A percentile compares a stretch with the other conserved stretches of the same genome.
Evolutionary conservation across 176 grass and related monocot species (phyloP).

Genomic region (bread wheat (Triticum aestivum)): IWGSC_CS_RefSeq_v2.1 NC_057799.1:538155788-538156287

Average conservation of each 20-base stretch:
- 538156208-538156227: not conserved
- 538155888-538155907: not conserved
- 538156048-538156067: not conserved
- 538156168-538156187: conserved; percentile 22
- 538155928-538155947: not conserved
- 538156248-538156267: conserved; percentile 3
- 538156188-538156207: not conserved
- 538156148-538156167: conserved; percentile 29
- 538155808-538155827: not conserved
- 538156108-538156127: not conserved
- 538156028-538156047: not conserved
- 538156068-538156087: not conserved
- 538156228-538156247: too few species aligned
- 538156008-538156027: conserved; percentile 13
- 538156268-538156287: not conserved
- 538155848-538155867: not conserved
- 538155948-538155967: not conserved
- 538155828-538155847: not conserved
- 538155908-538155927: not conserved
- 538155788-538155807: not conserved
- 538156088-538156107: not conserved
- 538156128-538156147: not conserved
- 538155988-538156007: not conserved
- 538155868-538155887: not conserved
- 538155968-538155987: not conserved